These are phyloP conservation scores for Capronia americana DNA, from an alignment of 2,329 filamentous ascomycete species.

Conservation along the genomic window DNA sequence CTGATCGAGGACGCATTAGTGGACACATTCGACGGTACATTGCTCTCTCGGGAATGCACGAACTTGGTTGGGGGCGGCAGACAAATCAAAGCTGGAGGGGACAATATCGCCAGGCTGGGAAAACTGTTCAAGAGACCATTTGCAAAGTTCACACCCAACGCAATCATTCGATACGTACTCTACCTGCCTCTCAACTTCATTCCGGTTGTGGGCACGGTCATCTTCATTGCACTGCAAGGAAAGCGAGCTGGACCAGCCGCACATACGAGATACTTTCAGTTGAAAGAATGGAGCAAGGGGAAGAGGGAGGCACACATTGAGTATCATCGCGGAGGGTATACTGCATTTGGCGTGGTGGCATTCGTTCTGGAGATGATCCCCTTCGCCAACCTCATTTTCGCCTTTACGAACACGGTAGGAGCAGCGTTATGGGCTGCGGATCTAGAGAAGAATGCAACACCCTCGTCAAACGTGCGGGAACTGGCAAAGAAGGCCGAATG, in stretches of 20 bases:
- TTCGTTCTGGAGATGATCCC: conserved; percentile 86
- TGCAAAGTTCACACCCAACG: conserved; percentile 59
- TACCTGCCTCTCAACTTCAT: conserved; percentile 94
- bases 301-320: conserved; percentile 73
- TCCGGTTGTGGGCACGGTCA: conserved; percentile 80
- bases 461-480: conserved; percentile 42
- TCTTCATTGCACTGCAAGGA: conserved; percentile 81
- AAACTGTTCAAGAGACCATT: conserved; percentile 64
- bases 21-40: conserved; percentile 83
- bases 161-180: conserved; percentile 78
- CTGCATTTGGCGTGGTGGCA: conserved; percentile 80
- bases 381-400: conserved; percentile 79
- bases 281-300: conserved; percentile 77
- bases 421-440: conserved; percentile 95
- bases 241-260: conserved; percentile 60
- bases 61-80: conserved; percentile 75
- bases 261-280: conserved; percentile 79
- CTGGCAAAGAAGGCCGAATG: conserved; percentile 45
- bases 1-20: conserved; percentile 81
- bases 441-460: conserved; percentile 63
- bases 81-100: conserved; percentile 66
- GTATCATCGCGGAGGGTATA: conserved; percentile 76
- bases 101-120: conserved; percentile 63
- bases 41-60: conserved; percentile 61
- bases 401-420: conserved; percentile 90